Base-by-base conservation (phyloP, 768 basidiomycete species). In the Boletus sp. region DNA sequence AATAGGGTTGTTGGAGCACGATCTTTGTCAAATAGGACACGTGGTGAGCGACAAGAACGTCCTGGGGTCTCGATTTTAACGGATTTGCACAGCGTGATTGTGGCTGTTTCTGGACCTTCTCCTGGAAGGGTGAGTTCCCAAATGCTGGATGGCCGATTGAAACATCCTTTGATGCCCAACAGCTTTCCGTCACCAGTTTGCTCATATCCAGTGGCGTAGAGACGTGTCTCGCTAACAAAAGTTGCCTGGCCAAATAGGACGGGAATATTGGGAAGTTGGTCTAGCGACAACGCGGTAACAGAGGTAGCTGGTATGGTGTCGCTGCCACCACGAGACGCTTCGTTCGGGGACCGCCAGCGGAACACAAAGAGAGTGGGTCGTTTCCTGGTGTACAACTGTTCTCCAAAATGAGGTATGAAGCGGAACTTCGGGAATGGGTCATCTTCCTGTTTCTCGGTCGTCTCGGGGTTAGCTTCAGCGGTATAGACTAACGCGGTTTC, bases 191-290 rank as follows among this genome's bases (percentile, higher is more conserved):
- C 86, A 1, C 67, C 64, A 2, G 82, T 80, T 42, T 78, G 75
- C 47, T 86, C 83, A 64, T 85, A 87, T 0, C 86, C 87, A 0
- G 84, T 85, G 0, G 83, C 83, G 52, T 81, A 82, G 6, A 89
- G 59, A 20, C 71, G 67, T 28, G 72, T 67, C 18, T 73, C 68
- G 0, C 77, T 72, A 6, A 72, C 73, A 64, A 89, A 88, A 1
- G 76, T 67, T 0, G 81, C 79, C 61, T 88, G 86, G 15, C 83
- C 85, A 47, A 86, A 81, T 11, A 79, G 65, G 14, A 80, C 66
- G 4, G 73, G 58, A 4, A 37, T 32, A 1, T 24, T 11, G 17
- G 55, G 41, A 6, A 60, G 45, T 12, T 62, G 62, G 3, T 54
- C 57, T 5, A 50, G 49, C 3, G 61, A 56, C 18, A 72, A 39